Percentiles rank a stretch among this genome's conserved stretches.
These are phyloP conservation scores for Kodamaea kaohsiungensis DNA, from an alignment of 805 yeast species.

Conservation along the genomic window DNA sequence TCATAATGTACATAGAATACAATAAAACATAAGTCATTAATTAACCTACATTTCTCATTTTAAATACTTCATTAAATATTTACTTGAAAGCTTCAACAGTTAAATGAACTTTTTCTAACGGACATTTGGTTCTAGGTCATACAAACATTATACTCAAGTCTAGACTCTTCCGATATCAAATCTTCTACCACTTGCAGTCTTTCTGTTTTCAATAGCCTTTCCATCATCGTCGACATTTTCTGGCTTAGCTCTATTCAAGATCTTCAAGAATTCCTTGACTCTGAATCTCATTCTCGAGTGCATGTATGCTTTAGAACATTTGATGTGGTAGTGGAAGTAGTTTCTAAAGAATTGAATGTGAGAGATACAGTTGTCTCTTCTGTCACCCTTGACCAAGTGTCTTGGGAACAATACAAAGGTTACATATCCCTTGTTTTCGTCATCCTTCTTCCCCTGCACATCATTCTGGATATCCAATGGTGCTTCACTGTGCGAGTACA, in stretches of 20 bases:
- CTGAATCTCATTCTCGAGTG: constrained; percentile 98
- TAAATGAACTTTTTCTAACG: no score
- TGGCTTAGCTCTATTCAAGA: constrained; percentile 94
- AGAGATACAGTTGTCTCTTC: constrained; percentile 83
- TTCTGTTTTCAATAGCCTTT: constrained; percentile 47
- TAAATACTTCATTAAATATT: background rate
- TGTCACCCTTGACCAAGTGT: constrained; percentile 61
- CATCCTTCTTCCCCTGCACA: constrained; percentile 45
- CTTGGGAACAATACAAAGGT: constrained; percentile 80
- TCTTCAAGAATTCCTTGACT: constrained; percentile 91
- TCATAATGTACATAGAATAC: constrained; percentile 6
- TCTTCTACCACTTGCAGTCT: constrained; percentile 73
- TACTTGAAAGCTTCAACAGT: background rate
- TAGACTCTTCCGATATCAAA: constrained; percentile 38
- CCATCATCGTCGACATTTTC: constrained; percentile 79
- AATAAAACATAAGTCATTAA: background rate
- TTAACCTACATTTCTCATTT: background rate
- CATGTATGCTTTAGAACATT: constrained; percentile 96
- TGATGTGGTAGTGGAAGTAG: constrained; percentile 97
- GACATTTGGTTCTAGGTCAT: background rate
- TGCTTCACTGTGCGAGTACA: constrained; percentile 86
- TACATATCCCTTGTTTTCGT: constrained; percentile 51
- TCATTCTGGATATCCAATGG: constrained; percentile 68
- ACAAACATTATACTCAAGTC: background rate
- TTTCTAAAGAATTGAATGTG: constrained; percentile 92